phyloP scores from a whole-genome alignment of 805 yeast species.

The Diddensiella transvaalensis region DNA sequence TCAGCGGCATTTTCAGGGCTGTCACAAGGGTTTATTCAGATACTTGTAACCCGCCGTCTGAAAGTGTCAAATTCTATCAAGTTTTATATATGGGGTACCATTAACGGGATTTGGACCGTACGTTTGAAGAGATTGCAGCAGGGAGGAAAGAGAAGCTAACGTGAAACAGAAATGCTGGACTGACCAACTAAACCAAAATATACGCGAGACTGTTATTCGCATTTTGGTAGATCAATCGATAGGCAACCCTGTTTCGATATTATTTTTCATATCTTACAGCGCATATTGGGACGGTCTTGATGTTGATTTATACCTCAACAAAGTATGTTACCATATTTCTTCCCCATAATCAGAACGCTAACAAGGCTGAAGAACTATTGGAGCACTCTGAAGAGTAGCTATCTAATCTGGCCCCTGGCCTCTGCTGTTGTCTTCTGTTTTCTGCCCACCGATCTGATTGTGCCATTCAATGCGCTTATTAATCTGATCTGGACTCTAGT shows the following conservation, averaged over 20 bases:
- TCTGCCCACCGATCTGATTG: conserved; percentile 21
- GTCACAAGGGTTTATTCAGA: conserved; percentile 34
- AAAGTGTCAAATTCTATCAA: conserved; percentile 23
- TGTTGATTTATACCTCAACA: conserved; percentile 29
- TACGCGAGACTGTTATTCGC: conserved; percentile 22
- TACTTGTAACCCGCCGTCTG: conserved; percentile 13
- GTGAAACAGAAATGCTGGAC: conserved; percentile 33
- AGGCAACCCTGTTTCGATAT: conserved; percentile 34
- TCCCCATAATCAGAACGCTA: not conserved
- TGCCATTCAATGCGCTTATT: conserved; percentile 26
- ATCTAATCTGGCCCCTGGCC: conserved; percentile 27
- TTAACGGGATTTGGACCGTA: conserved; percentile 35
- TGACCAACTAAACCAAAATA: conserved; percentile 28
- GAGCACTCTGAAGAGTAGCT: conserved; percentile 20
- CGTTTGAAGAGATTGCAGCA: conserved; percentile 5
- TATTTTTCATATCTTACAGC: conserved; percentile 31
- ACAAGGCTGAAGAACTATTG: conserved; percentile 17
- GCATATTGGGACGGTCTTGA: conserved; percentile 38
- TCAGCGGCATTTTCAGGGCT: conserved; percentile 32
- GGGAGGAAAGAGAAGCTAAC: not conserved
- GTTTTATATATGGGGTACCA: conserved; percentile 37
- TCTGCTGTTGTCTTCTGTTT: conserved; percentile 23
- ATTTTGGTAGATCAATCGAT: conserved; percentile 32
- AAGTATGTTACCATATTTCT: conserved; percentile 13
- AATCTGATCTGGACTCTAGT: conserved; percentile 26